Evolutionary conservation across 2,329 filamentous ascomycete species (phyloP).

Genomic region (Neocucurbitaria cava): DNA sequence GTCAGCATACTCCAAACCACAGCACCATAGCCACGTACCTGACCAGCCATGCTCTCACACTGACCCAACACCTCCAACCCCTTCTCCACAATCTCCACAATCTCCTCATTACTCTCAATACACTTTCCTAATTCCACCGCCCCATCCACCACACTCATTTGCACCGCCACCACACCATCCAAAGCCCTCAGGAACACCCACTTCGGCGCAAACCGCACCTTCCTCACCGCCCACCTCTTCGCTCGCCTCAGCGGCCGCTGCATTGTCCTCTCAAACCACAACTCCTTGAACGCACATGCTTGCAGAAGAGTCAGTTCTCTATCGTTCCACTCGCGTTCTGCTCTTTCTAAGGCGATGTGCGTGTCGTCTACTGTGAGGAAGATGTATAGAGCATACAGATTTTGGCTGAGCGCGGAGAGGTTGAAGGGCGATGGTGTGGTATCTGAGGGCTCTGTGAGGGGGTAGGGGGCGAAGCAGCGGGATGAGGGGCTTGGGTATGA

Average conservation of each 20-base stretch:
- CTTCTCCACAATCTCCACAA: not conserved
- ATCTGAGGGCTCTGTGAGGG: no score
- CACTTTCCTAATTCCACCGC: not conserved
- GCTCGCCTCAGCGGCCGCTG: not conserved
- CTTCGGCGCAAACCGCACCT: not conserved
- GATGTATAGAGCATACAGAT: not conserved
- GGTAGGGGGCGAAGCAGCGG: not conserved
- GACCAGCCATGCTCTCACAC: not conserved
- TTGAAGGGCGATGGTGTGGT: no score
- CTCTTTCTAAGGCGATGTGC: not conserved
- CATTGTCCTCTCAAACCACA: not conserved
- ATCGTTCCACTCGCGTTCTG: not conserved
- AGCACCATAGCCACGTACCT: not conserved
- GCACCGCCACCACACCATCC: not conserved
- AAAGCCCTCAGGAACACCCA: not conserved
- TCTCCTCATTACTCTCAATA: no score
- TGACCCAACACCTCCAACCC: not conserved
- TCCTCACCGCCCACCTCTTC: not conserved
- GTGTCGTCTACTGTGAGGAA: not conserved
- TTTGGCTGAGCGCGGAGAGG: not conserved
- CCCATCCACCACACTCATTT: not conserved
- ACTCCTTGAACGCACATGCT: not conserved
- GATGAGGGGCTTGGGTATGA: not conserved
- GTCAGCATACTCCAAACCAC: not conserved
- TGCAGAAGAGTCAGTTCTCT: not conserved